phyloP scores from a whole-genome alignment of 768 basidiomycete species.

The Chlorophyllum brunneum region DNA sequence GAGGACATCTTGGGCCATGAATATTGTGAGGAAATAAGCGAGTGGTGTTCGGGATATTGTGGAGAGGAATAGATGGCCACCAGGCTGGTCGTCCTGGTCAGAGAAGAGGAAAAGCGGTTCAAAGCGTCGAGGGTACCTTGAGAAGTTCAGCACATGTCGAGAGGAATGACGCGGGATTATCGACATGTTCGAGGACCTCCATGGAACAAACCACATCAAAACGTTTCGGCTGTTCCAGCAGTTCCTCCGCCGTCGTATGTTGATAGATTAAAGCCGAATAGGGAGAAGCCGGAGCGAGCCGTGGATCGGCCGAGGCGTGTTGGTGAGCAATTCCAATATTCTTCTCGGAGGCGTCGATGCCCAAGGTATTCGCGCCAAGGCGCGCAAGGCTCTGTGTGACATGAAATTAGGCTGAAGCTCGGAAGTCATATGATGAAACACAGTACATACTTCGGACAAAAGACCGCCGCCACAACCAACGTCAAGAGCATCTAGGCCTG shows the following conservation, averaged over 20 bases:
- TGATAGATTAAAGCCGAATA: conserved; percentile 53
- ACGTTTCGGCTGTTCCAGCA: conserved; percentile 57
- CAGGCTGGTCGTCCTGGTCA: conserved; percentile 54
- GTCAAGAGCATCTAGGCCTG: conserved; percentile 74
- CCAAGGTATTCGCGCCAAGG: conserved; percentile 82
- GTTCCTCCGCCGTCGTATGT: conserved; percentile 69
- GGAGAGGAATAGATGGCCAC: conserved; percentile 92
- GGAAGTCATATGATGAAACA: neutral
- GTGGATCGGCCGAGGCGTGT: conserved; percentile 78
- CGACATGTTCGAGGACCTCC: conserved; percentile 98
- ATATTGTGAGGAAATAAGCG: conserved; percentile 45
- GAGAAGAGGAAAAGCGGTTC: neutral
- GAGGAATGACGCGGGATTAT: conserved; percentile 84
- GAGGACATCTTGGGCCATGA: conserved; percentile 78
- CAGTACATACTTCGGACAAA: conserved; percentile 71
- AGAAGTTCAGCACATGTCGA: conserved; percentile 77
- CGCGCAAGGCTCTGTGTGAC: conserved; percentile 71
- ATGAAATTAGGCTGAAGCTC: conserved; percentile 5
- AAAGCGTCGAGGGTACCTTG: conserved; percentile 55
- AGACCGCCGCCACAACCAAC: conserved; percentile 96
- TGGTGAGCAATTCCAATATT: conserved; percentile 84
- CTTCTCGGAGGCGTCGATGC: conserved; percentile 86
- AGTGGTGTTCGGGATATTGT: conserved; percentile 80
- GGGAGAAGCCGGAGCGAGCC: conserved; percentile 35
- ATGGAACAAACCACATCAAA: conserved; percentile 96